phyloP scores from a whole-genome alignment of 345 rosid species.

The Lepidium africanum region DNA sequence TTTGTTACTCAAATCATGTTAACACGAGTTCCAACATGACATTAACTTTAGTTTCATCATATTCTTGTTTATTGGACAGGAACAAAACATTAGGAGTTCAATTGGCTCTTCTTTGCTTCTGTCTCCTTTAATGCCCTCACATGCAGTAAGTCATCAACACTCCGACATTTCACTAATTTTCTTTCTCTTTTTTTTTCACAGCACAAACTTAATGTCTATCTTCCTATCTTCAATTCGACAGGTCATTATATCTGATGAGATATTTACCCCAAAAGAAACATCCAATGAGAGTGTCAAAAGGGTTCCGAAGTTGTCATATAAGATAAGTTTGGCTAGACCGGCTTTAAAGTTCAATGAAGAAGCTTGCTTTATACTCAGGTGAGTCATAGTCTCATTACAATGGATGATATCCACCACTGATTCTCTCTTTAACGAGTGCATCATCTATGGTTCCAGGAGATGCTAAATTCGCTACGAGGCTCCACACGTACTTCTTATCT shows the following conservation, averaged over 20 bases:
- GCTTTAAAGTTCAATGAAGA: slow-evolving; percentile 44
- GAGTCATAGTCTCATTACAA: background rate
- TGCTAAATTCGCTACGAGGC: slow-evolving; percentile 35
- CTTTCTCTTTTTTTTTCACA: background rate
- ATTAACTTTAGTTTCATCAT: no score
- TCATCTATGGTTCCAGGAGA: slow-evolving; percentile 46
- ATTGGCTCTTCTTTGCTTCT: slow-evolving; percentile 78
- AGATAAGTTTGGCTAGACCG: slow-evolving; percentile 59
- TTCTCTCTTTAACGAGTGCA: background rate
- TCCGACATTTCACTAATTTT: background rate
- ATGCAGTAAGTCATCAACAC: slow-evolving; percentile 47
- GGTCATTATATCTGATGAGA: slow-evolving; percentile 45
- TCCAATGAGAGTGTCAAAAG: slow-evolving; percentile 48
- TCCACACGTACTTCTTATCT: slow-evolving; percentile 56
- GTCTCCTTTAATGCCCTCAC: slow-evolving; percentile 49
- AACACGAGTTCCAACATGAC: background rate
- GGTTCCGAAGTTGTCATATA: slow-evolving; percentile 43
- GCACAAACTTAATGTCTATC: background rate
- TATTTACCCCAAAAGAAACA: background rate
- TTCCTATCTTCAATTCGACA: slow-evolving; percentile 20
- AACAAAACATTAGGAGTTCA: slow-evolving; percentile 59
- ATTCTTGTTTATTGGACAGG: slow-evolving; percentile 31
- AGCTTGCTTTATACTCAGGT: slow-evolving; percentile 58
- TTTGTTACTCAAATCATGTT: background rate
- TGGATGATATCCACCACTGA: background rate